Base-by-base conservation (phyloP, 176 grass and related monocot species). In the Zoysia pacifica region DNA sequence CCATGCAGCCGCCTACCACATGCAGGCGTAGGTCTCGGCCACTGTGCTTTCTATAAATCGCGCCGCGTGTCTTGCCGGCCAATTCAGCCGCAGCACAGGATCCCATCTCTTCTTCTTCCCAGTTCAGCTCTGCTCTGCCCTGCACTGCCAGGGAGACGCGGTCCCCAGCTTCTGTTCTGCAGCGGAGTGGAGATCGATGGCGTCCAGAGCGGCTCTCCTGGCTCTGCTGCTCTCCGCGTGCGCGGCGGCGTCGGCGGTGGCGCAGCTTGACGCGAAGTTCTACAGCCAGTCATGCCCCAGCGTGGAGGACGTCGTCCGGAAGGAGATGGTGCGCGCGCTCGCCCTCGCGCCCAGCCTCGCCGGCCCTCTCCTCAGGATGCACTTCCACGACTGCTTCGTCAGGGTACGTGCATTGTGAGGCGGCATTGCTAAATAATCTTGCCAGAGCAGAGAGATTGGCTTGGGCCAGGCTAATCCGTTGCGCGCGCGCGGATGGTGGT, bases 301-400 rank as follows among this genome's bases (percentile, higher is more conserved):
- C 62, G 82, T 84, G 47, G 91, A 93, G 79, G 62, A n/a, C 0
- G 76, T 93, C 11, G 84, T 93, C 11, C 58, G 87, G 6, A 65
- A 62, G 67, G 91, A 93, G 87, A 87, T 90, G 84, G 50, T 78
- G 35, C 40, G 77, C 39, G 76, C 88, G 70, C 71, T 97, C 50
- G 69, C 76, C 3, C 62, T 65, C 6, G 89, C 85, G 39, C 94
- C 91, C 2, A 97, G 94, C 87, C 94, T 97, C 62, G 91, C 91
- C 50, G 94, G 72, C 0, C 89, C 94, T 38, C 81, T 97, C n/a
- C 87, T 97, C 67, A 40, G 94, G 76, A 90, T 97, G 85, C 91
- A 94, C 64, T 97, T 97, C 75, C 94, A 97, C 72, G 94, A 97
- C 79, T 97, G 94, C 80, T 97, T 97, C 88, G 89, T 97, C 84